Conservation (phyloP, 495 filamentous ascomycete genomes). For the Neohortaea acidophila region DNA sequence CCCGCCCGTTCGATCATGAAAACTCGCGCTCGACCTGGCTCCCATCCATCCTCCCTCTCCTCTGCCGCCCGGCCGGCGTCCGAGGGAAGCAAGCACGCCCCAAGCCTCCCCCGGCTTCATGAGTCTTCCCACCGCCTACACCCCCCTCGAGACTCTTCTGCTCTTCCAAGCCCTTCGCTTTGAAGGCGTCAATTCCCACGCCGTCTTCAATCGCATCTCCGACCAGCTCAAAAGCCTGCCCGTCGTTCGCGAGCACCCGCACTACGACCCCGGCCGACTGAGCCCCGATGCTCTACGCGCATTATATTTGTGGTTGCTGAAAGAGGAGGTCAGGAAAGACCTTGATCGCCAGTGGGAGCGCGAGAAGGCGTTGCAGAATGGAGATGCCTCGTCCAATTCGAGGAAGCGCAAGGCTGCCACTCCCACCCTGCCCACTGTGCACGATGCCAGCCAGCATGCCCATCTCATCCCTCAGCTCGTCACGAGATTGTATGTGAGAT, state of each 20-base stretch:
- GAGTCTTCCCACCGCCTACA: conserved; percentile 25
- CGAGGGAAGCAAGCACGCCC: too few relatives aligned
- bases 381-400: conserved; percentile 11
- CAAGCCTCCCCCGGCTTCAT: conserved; percentile 5
- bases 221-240: conserved; percentile 54
- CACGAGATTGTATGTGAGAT: conserved; percentile 56
- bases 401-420: conserved; percentile 5
- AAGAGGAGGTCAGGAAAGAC: conserved; percentile 46
- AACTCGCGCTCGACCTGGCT: not conserved
- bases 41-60: conserved; percentile 4
- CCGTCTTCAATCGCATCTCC: conserved; percentile 59
- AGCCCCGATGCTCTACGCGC: conserved; percentile 63
- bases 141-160: conserved; percentile 74
- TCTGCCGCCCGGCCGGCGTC: too few relatives aligned
- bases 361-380: conserved; percentile 17
- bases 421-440: conserved; percentile 40
- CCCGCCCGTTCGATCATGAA: too few relatives aligned
- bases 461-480: conserved; percentile 54
- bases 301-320: conserved; percentile 58
- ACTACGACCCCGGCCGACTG: conserved; percentile 57
- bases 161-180: conserved; percentile 71
- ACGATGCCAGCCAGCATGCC: conserved; percentile 47
- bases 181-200: conserved; percentile 36
- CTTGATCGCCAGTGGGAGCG: conserved; percentile 4
- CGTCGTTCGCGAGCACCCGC: conserved; percentile 48